phyloP scores from a whole-genome alignment of 2,329 filamentous ascomycete genomes.

The Huntiella savannae region DNA sequence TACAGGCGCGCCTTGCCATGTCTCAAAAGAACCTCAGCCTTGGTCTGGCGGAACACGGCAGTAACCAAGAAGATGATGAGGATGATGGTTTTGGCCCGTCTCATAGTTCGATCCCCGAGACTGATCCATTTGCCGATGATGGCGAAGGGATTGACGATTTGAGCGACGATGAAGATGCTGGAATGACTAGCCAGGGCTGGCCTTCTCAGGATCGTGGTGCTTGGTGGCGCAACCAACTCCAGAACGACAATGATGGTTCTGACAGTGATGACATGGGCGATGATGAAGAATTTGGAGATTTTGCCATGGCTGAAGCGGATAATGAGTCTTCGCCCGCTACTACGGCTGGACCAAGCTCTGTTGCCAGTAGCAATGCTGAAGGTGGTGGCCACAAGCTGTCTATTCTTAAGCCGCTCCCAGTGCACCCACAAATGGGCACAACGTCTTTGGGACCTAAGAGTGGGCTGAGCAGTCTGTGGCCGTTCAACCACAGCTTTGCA shows the following conservation, averaged over 20 bases:
- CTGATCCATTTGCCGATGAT: slow-evolving; percentile 38
- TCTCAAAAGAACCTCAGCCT: slow-evolving; percentile 45
- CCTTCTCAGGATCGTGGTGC: slow-evolving; percentile 19
- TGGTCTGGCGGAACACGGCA: slow-evolving; percentile 26
- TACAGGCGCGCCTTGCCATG: slow-evolving; percentile 71
- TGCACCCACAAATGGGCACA: slow-evolving; percentile 26
- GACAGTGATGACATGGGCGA: slow-evolving; percentile 30
- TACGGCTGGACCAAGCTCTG: neutral
- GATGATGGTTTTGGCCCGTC: slow-evolving; percentile 15
- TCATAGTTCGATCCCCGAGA: slow-evolving; percentile 13
- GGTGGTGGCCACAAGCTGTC: slow-evolving; percentile 20
- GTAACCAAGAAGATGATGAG: slow-evolving; percentile 19
- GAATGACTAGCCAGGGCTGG: slow-evolving; percentile 15
- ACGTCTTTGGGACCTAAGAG: slow-evolving; percentile 18
- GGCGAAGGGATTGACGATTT: slow-evolving; percentile 34
- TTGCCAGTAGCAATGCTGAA: slow-evolving; percentile 11
- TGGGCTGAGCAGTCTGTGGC: slow-evolving; percentile 35
- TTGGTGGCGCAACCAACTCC: slow-evolving; percentile 30
- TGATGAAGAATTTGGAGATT: slow-evolving; percentile 50
- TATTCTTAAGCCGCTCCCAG: slow-evolving; percentile 35
- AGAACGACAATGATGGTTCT: slow-evolving; percentile 17
- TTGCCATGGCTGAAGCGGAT: slow-evolving; percentile 42
- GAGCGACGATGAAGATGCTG: slow-evolving; percentile 25
- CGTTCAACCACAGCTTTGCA: slow-evolving; percentile 24
- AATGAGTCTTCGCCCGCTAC: slow-evolving; percentile 9